Evolutionary conservation across 75 land plant genomes (phyloP).

Genomic region (Pseudotsuga menziesii): DNA sequence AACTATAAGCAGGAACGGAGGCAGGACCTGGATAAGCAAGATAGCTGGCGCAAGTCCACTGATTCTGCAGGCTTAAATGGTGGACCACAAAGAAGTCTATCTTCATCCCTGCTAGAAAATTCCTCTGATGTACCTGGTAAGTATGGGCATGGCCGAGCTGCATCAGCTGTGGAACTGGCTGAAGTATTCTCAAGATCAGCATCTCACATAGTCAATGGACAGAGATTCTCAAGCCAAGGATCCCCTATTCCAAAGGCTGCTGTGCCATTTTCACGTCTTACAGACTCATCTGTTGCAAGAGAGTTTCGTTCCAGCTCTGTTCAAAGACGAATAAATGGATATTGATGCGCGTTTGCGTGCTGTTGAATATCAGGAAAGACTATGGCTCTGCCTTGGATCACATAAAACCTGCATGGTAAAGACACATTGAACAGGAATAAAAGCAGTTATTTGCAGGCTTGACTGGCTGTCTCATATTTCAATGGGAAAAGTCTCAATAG

Average conservation of each 20-base stretch:
- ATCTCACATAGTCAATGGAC: conserved; percentile 29
- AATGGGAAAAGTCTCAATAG: neutral
- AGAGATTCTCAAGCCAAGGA: conserved; percentile 29
- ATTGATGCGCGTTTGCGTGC: conserved; percentile 19
- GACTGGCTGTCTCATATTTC: neutral
- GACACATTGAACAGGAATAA: neutral
- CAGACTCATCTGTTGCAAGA: conserved; percentile 17
- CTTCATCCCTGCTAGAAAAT: neutral
- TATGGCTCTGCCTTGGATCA: neutral
- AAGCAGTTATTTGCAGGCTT: neutral
- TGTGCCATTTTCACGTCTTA: conserved; percentile 74
- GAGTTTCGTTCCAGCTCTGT: conserved; percentile 20
- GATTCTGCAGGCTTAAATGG: conserved; percentile 41
- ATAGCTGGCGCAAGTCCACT: conserved; percentile 80
- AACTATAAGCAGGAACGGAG: conserved; percentile 28
- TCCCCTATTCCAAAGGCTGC: conserved; percentile 36
- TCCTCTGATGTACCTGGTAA: conserved; percentile 28
- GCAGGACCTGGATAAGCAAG: conserved; percentile 70
- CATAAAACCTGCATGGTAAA: neutral
- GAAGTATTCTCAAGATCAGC: conserved; percentile 82
- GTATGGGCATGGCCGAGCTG: conserved; percentile 38
- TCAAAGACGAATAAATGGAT: conserved; percentile 53
- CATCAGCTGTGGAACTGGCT: conserved; percentile 90
- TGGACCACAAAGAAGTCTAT: conserved; percentile 13
- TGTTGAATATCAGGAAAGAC: neutral